Base-by-base conservation (phyloP, 208 protist species). In the Crithidia brevicula region DNA sequence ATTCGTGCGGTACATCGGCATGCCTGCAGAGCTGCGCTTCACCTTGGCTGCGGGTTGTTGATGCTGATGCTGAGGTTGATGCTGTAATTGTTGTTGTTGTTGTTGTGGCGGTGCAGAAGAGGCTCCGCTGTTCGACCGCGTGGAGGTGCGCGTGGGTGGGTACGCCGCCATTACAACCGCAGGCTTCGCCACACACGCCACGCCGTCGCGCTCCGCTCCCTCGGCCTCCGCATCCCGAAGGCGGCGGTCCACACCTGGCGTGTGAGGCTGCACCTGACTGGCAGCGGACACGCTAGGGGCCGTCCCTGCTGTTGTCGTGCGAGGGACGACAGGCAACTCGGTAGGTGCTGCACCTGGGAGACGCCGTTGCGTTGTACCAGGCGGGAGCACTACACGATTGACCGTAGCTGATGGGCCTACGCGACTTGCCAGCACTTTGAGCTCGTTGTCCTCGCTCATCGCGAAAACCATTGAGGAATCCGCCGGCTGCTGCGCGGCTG, bases 401-500 rank as follows among this genome's bases (percentile, higher is more conserved):
- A n/a, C n/a, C n/a, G n/a, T n/a, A n/a, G n/a, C n/a, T 28, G 52
- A 33, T 7, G 59, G 49, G 3, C 47, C 59, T 18, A 47, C 62
- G 28, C 50, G 53, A 56, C 67, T 63, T 23, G 76, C 76, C 22
- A 81, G 56, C 31, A 69, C 65, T 53, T 81, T 74, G 47, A 81
- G 54, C 43, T 81, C 76, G 43, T 36, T 77, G 63, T 81, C 76
- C 59, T 81, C 76, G 22, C 76, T 70, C 30, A 72, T 47, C 27
- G 66, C 67, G 33, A 81, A 75, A 11, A 73, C 69, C 4, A 80
- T 59, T 6, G 72, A 73, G 18, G 72, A 71, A 36, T 67, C 53
- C 8, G 33, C 52, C 2, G 42, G 63, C n/a, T 73, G 57, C 10
- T 20, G 10, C 15, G 18, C 25, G 27, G 42, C 27, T 4, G 31